These are phyloP conservation scores for Candida ulmi DNA, from an alignment of 805 yeast genomes.

Conservation along the genomic window DNA sequence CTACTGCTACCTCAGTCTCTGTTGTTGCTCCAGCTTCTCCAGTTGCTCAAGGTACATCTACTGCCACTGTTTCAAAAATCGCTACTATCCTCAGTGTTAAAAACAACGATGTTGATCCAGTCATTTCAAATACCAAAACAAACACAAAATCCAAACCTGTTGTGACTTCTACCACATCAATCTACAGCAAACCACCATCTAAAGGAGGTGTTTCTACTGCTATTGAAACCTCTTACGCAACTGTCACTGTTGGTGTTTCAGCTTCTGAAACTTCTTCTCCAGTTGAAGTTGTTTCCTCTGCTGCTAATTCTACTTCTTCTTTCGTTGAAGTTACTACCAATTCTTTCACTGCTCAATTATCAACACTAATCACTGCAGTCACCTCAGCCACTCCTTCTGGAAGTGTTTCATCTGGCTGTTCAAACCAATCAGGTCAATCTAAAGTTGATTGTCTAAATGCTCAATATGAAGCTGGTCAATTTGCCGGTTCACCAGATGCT, in stretches of 20 bases:
- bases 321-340: constrained; percentile 3
- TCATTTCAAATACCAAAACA: background rate
- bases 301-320: background rate
- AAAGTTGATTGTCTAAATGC: constrained; percentile 41
- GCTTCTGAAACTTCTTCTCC: background rate
- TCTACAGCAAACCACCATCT: background rate
- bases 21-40: too few species aligned
- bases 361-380: constrained; percentile 7
- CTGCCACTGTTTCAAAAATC: too few species aligned
- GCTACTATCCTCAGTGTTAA: background rate
- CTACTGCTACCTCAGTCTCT: too few species aligned
- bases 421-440: constrained; percentile 31
- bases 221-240: constrained; percentile 3
- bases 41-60: too few species aligned
- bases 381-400: constrained; percentile 4
- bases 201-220: constrained; percentile 6
- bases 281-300: constrained; percentile 4
- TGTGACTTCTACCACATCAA: constrained; percentile 5
- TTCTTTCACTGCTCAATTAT: constrained; percentile 4
- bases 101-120: background rate
- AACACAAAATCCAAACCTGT: constrained; percentile 3
- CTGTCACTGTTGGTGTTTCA: constrained; percentile 5
- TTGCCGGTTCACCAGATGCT: constrained; percentile 33
- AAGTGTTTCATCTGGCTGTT: constrained; percentile 23
- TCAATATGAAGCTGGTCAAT: constrained; percentile 37